Evolutionary conservation across 2,329 filamentous ascomycete species (phyloP), one percentile per base, ranked within the genome.

Genomic region (Sarocladium oryzae): DNA sequence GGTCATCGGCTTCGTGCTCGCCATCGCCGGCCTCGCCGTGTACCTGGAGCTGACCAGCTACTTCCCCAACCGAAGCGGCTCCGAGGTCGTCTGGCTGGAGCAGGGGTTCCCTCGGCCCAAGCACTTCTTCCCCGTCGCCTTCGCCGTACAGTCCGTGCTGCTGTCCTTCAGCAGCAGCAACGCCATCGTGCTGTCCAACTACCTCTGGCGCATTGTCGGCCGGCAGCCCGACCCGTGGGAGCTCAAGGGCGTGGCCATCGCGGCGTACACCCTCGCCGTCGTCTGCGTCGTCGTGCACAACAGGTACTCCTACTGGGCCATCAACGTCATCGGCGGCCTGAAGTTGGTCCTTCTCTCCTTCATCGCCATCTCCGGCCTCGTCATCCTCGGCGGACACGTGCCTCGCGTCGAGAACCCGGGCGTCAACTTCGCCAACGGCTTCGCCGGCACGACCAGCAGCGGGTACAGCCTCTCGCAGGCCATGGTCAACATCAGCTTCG

Each of bases 151-250:
- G 59, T 75, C 76, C 0, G 79, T 86, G 2, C 62, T 84, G 1
- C 66, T 87, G 3, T 85, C 83, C 0, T 87, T 86, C 56, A 80
- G 78, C 55, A 84, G 80, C 56, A 79, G 80, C 36, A 86, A 87
- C 61, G 74, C 81, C 0, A 77, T 86, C 36, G 81, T 86, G 0
- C 63, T 86, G 23, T 78, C 84, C 0, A 69, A 77, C 35, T 88
- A 88, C 56, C 61, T 86, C 0, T 88, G 79, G 64, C 72, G 73
- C 8, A 79, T 82, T 38, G 74, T 69, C 1, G 77, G 73, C 0
- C 61, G 68, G 1, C 65, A 63, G 0, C 76, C 79, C 0, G 75
- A 75, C 0, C 66, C 70, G n/a, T 88, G 84, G 85, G 70, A 86
- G 58, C 62, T 78, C 50, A 86, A 86, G 59, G 85, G 83, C 1